Evolutionary conservation across 1,139 yeast species (phyloP).

Genomic region (Pichia inconspicua): DNA sequence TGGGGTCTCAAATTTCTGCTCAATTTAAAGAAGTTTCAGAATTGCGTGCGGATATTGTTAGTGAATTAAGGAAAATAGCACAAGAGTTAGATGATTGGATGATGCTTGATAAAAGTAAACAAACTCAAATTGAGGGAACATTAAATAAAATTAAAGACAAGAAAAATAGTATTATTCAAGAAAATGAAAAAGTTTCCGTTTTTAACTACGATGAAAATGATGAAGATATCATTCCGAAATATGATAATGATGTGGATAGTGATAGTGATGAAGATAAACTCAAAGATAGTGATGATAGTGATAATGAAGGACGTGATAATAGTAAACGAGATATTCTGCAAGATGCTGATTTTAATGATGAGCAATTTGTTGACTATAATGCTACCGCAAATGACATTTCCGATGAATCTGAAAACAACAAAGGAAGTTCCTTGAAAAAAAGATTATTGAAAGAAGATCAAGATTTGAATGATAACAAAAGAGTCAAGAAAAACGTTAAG

Average conservation of each 20-base stretch:
- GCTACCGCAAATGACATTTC: neutral
- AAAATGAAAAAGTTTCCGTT: slow-evolving; percentile 5
- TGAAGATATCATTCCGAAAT: slow-evolving; percentile 27
- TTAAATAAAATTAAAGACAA: slow-evolving; percentile 11
- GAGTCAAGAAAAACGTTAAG: slow-evolving; percentile 3
- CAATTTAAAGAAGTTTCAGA: slow-evolving; percentile 24
- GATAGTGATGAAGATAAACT: slow-evolving; percentile 20
- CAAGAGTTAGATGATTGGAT: slow-evolving; percentile 37
- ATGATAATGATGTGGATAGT: slow-evolving; percentile 30
- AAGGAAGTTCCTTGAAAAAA: slow-evolving; percentile 1
- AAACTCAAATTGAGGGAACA: slow-evolving; percentile 33
- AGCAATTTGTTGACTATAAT: neutral
- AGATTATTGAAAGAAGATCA: slow-evolving; percentile 4
- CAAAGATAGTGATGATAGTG: neutral
- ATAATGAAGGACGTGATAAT: slow-evolving; percentile 7
- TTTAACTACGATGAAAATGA: slow-evolving; percentile 29
- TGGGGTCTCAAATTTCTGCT: slow-evolving; percentile 10
- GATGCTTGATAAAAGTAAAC: slow-evolving; percentile 38
- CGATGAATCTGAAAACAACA: neutral
- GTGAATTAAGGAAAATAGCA: slow-evolving; percentile 37
- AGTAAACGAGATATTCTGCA: neutral
- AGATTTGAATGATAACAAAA: neutral
- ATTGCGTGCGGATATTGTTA: slow-evolving; percentile 35
- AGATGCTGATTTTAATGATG: neutral
- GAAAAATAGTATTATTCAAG: slow-evolving; percentile 8